A percentile compares a stretch with the other conserved stretches of the same genome.
Evolutionary conservation across 176 grass and related monocot species (phyloP).

Genomic region (Triticum timopheevii): DNA sequence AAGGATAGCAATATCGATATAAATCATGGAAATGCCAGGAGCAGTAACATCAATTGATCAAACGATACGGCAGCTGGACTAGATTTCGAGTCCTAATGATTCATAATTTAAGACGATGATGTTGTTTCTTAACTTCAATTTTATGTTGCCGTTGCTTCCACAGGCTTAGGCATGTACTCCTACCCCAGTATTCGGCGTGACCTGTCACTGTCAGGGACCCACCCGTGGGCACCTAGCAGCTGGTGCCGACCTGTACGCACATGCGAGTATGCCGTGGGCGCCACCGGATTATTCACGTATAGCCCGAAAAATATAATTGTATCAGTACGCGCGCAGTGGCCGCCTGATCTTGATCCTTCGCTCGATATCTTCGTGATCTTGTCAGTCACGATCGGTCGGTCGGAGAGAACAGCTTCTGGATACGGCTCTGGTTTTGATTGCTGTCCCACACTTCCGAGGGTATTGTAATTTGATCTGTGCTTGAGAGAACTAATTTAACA

Average conservation of each 20-base stretch:
- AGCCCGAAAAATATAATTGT: constrained; percentile 22
- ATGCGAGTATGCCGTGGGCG: constrained; percentile 23
- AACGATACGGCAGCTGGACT: constrained; percentile 26
- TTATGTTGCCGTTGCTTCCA: constrained; percentile 16
- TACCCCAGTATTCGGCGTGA: constrained; percentile 2
- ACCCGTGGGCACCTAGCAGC: constrained; percentile 13
- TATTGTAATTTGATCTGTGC: background rate
- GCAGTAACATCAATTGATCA: background rate
- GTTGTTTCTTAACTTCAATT: background rate
- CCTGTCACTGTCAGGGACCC: constrained; percentile 32
- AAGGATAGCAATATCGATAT: background rate
- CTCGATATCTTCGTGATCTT: background rate
- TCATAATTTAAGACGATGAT: background rate
- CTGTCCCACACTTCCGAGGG: background rate
- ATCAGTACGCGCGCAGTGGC: background rate
- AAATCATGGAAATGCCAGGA: background rate
- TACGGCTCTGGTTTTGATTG: too few species aligned
- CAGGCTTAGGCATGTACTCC: background rate
- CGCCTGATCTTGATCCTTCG: background rate
- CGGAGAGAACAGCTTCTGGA: background rate
- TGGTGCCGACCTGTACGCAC: constrained; percentile 47
- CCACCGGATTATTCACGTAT: constrained; percentile 14
- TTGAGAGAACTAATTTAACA: background rate
- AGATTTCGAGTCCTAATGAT: constrained; percentile 21
- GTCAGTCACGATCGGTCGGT: background rate